phyloP scores from a whole-genome alignment of 2,329 filamentous ascomycete genomes.

The Aureobasidium zeae region DNA sequence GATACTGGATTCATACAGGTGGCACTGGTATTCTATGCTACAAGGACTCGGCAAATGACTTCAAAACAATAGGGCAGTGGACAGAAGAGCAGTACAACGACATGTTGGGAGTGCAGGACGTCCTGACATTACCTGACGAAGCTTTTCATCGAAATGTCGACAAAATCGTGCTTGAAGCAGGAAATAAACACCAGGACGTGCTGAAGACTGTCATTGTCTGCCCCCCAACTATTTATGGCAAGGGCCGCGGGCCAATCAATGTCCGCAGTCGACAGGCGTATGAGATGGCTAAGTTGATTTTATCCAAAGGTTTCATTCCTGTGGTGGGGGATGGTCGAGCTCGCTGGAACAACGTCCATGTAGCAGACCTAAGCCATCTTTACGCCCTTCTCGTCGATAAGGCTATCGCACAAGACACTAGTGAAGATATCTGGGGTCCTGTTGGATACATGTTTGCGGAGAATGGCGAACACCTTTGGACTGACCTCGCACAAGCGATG shows the following conservation, averaged over 20 bases:
- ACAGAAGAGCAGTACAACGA: constrained; percentile 49
- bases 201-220: constrained; percentile 57
- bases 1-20: constrained; percentile 42
- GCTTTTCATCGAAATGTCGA: constrained; percentile 61
- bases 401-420: constrained; percentile 33
- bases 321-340: constrained; percentile 49
- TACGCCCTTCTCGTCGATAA: constrained; percentile 47
- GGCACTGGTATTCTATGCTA: constrained; percentile 49
- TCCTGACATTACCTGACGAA: constrained; percentile 44
- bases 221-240: constrained; percentile 54
- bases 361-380: constrained; percentile 49
- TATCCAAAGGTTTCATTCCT: constrained; percentile 46
- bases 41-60: constrained; percentile 35
- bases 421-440: constrained; percentile 45
- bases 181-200: constrained; percentile 29
- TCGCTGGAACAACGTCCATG: constrained; percentile 49
- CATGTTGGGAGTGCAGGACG: constrained; percentile 45
- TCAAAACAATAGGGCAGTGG: constrained; percentile 39
- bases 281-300: constrained; percentile 40
- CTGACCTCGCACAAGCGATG: constrained; percentile 43
- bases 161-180: constrained; percentile 50
- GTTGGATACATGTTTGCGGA: constrained; percentile 60
- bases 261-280: constrained; percentile 50
- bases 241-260: constrained; percentile 44
- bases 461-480: constrained; percentile 44